Conservation (phyloP, 2,329 filamentous ascomycete species). For the Colletotrichum incanum region DNA sequence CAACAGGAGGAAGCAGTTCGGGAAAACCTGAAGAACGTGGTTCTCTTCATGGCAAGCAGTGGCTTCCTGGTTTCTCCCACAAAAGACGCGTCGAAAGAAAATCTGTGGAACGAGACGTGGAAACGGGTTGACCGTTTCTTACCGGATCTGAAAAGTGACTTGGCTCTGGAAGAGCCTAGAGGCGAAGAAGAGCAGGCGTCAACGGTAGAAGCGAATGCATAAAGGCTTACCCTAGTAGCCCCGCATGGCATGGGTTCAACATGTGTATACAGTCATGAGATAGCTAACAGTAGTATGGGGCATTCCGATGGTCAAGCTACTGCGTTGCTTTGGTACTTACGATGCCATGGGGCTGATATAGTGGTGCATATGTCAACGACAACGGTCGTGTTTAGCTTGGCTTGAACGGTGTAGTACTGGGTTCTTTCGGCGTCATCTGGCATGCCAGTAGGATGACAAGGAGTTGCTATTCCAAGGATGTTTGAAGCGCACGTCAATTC, state of each 20-base stretch:
- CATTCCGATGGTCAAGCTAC: not conserved
- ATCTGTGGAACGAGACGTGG: conserved; percentile 75
- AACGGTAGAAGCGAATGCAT: conserved; percentile 7
- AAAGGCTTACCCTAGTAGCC: not conserved
- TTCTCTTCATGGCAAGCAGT: conserved; percentile 94
- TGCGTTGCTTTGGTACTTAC: not conserved
- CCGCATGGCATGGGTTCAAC: not conserved
- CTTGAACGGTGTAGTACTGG: not conserved
- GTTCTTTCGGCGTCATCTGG: not conserved
- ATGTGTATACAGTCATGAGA: not conserved
- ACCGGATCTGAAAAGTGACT: conserved; percentile 71
- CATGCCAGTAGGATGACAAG: not conserved
- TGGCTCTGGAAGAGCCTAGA: conserved; percentile 65
- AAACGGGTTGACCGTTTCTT: conserved; percentile 77
- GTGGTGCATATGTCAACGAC: not conserved
- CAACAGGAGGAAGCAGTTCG: conserved; percentile 91
- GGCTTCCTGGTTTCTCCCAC: conserved; percentile 84
- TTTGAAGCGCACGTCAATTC: too few species aligned
- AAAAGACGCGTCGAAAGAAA: conserved; percentile 68
- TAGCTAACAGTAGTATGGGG: not conserved
- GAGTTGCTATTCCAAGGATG: not conserved
- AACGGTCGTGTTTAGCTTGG: not conserved
- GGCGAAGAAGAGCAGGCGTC: not conserved
- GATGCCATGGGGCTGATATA: not conserved
- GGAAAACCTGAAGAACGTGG: conserved; percentile 95